phyloP scores from a whole-genome alignment of 352 stramenopile species.

The Pythium guiyangense region DNA sequence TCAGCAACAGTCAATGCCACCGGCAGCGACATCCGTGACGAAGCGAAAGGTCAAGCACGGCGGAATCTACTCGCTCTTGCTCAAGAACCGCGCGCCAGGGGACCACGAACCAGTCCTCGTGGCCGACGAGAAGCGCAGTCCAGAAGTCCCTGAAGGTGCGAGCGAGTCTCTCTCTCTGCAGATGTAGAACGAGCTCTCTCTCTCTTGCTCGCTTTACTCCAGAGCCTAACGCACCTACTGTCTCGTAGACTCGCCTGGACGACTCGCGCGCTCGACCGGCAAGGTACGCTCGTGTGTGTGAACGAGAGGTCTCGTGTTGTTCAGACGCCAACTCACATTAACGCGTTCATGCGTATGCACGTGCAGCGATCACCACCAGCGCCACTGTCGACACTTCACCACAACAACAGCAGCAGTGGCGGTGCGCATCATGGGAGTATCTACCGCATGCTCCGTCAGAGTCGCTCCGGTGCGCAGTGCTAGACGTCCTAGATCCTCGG shows the following conservation, averaged over 20 bases:
- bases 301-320: background rate
- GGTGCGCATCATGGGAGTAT: conserved; percentile 59
- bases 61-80: conserved; percentile 72
- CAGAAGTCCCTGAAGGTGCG: conserved; percentile 15
- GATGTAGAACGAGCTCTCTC: background rate
- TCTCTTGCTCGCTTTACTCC: too few species aligned
- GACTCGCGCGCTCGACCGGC: background rate
- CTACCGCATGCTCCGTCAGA: conserved; percentile 55
- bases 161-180: background rate
- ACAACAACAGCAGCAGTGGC: conserved; percentile 10
- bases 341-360: background rate
- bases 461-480: background rate
- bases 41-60: conserved; percentile 64
- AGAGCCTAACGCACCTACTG: background rate
- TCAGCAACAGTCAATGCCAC: background rate
- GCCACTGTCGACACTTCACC: background rate
- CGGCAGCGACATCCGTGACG: conserved; percentile 16
- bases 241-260: background rate
- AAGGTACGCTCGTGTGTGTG: conserved; percentile 2
- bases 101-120: conserved; percentile 54
- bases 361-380: background rate
- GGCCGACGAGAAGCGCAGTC: conserved; percentile 33
- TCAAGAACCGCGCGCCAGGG: conserved; percentile 44
- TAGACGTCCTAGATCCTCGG: background rate
- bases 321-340: background rate